Base-by-base conservation (phyloP, 2,329 filamentous ascomycete genomes). In the Colletotrichum brevisporum region DNA sequence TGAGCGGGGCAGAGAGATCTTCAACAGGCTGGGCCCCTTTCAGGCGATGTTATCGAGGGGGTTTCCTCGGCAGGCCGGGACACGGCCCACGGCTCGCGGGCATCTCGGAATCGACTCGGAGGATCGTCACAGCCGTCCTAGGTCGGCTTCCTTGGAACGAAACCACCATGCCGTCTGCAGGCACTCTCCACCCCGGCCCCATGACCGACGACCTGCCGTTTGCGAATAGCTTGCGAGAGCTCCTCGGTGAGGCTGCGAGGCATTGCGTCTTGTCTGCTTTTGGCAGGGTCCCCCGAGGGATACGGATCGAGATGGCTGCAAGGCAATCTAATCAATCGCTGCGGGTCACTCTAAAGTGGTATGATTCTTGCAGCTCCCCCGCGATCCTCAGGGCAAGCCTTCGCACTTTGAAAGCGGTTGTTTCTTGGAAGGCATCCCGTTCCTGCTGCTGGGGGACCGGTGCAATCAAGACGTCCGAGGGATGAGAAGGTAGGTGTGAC, bases 301-400 rank as follows among this genome's bases (percentile, higher is more conserved):
- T 21, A 43, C 50, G 55, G 62, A 65, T 66, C 66, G 55, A 66
- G 54, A 43, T 66, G 66, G 66, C 55, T 69, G 62, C 66, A 55
- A 56, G 41, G 62, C 62, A 69, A 69, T 69, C 51, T 69, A 66
- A 52, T 56, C 62, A 69, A 66, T 51, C 43, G 55, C 50, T 27
- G 51, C 12, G 21, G 39, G 50, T 39, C 36, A 39, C 24, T 58
- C 39, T 13, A 41, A 59, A 61, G 50, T 69, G 66, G 62, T 69
- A 50, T 69, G 50, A 60, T 55, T 66, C 58, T 54, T 24, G 18
- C 47, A 18, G 47, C 39, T n/a, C 48, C 61, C 65, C 61, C 50
- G 66, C 54, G 31, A 50, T 52, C 41, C 21, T 61, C 31, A 54
- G 64, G 13, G 52, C 18, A 39, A 21, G 10, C 36, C 61, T 50